Evolutionary conservation across 2,329 filamentous ascomycete species (phyloP).

Genomic region (Emydomyces testavorans): DNA sequence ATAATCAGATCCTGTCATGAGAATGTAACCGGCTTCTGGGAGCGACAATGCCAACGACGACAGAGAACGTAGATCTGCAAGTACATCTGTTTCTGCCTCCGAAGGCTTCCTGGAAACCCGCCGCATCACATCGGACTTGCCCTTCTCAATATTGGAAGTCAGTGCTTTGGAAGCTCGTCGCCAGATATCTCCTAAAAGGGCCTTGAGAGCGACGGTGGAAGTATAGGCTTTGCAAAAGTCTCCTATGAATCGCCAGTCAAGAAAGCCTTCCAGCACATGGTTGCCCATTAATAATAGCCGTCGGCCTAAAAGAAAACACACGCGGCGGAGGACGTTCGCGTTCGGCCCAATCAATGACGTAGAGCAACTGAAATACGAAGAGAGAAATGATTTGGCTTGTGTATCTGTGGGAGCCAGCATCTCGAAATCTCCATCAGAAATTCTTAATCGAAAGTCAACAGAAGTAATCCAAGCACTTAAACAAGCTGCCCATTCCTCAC

Average conservation of each 20-base stretch:
- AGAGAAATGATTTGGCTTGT: conserved; percentile 52
- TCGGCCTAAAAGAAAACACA: conserved; percentile 53
- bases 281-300: conserved; percentile 43
- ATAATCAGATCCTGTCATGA: conserved; percentile 79
- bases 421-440: conserved; percentile 47
- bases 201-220: conserved; percentile 46
- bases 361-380: conserved; percentile 52
- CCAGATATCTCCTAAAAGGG: conserved; percentile 43
- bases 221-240: conserved; percentile 56
- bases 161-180: conserved; percentile 25
- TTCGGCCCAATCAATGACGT: conserved; percentile 25
- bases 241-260: conserved; percentile 58
- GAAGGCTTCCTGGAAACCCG: conserved; percentile 20
- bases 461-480: conserved; percentile 66
- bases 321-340: conserved; percentile 46
- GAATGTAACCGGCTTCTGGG: conserved; percentile 43
- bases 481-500: conserved; percentile 65
- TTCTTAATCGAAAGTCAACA: conserved; percentile 51
- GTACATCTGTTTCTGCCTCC: conserved; percentile 15
- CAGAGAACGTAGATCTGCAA: conserved; percentile 26
- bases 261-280: conserved; percentile 38
- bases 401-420: conserved; percentile 44
- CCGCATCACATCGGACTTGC: conserved; percentile 27
- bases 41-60: conserved; percentile 32
- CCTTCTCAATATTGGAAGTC: conserved; percentile 28